Conservation (phyloP, 1,139 yeast species). For the Saccharomyces hybrid region DNA sequence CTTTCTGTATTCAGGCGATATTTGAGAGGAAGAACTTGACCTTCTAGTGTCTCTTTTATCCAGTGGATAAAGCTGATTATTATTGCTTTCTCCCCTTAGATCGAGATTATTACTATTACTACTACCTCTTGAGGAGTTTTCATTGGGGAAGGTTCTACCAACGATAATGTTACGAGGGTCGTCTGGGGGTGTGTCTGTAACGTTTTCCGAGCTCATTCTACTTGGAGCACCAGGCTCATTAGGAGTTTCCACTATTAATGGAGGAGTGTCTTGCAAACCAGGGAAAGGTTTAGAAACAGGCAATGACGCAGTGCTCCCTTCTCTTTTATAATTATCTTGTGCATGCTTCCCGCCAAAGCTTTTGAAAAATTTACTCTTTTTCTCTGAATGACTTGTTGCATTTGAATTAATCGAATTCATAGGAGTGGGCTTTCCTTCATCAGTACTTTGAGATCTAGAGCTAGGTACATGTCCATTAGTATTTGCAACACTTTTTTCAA, state of each 20-base stretch:
- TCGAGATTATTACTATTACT: background rate
- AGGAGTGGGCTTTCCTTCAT: background rate
- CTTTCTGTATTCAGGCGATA: constrained; percentile 62
- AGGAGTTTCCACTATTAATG: background rate
- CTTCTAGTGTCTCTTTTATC: background rate
- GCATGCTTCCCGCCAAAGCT: background rate
- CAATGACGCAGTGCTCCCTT: background rate
- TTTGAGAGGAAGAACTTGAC: constrained; percentile 2
- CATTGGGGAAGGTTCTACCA: background rate
- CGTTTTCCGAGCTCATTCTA: background rate
- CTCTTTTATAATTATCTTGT: background rate
- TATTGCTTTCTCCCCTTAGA: background rate
- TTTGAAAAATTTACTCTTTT: background rate
- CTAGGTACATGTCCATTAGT: background rate
- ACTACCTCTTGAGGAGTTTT: background rate
- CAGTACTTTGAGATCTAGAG: background rate
- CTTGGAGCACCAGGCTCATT: background rate
- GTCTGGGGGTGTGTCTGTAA: constrained; percentile 13
- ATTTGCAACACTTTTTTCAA: background rate
- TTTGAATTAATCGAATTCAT: background rate
- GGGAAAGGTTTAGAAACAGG: background rate
- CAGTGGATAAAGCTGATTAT: background rate
- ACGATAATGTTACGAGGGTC: constrained; percentile 51
- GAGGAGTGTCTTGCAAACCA: background rate
- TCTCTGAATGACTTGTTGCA: background rate